Base-by-base conservation (phyloP, 169 alveolate genomes). In the Besnoitia besnoiti region DNA sequence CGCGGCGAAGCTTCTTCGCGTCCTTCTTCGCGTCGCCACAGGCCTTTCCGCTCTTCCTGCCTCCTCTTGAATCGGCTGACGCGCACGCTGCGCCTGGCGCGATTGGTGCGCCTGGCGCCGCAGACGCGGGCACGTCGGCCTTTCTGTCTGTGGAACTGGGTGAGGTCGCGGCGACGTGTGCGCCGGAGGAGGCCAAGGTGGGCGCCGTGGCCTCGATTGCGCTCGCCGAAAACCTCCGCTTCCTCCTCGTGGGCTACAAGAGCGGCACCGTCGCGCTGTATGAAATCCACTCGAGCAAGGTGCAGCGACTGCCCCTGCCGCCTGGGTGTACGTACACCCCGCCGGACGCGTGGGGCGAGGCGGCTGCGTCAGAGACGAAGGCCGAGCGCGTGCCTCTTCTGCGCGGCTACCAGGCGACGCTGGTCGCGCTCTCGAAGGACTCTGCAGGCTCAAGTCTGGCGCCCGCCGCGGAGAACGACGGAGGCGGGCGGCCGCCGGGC, bases 321-420 rank as follows among this genome's bases (percentile, higher is more conserved):
- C 55, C 59, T 55, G 87, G 87, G 87, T 77, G 87, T 77, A 77
- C 87, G 87, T 77, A 77, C 87, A 77, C 87, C 55, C 40, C 87
- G 21, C 14, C 80, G 47, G n/a, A 35, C 42, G n/a, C 80, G 44
- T 10, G 47, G 2, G 47, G 10, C n/a, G 47, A n/a, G 12, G 47
- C 46, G 44, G 24, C 3, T 7, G 47, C 80, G 44, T 14, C 40
- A 16, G 39, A 67, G 47, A 42, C 39, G 39, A 16, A 67, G 47
- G 76, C 30, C 37, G n/a, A 67, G 80, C 40, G 47, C 44, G 44
- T 67, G 80, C 80, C 80, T 2, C 24, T 67, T 7, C 33, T 77
- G 37, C 87, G 87, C 55, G 55, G 59, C 42, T 77, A 77, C 55
- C 61, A 77, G 40, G 87, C 87, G 37, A 10, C 49, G 61, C 87